A percentile compares a stretch with the other conserved stretches of the same genome.
Conservation (phyloP, 495 filamentous ascomycete genomes). For the Glonium stellatum region DNA sequence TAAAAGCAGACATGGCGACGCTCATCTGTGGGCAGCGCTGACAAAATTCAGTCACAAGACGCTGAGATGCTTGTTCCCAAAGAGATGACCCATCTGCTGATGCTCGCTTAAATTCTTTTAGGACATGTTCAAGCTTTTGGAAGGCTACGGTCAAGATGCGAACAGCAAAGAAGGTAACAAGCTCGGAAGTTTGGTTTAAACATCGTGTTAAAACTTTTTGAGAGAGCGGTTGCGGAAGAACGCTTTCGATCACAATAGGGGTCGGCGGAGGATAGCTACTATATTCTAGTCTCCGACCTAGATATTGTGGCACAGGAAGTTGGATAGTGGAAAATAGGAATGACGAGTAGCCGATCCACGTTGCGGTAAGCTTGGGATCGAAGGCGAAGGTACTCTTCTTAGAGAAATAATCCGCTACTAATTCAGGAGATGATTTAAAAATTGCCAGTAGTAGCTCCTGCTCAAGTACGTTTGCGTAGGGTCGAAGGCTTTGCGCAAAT, state of each 20-base stretch:
- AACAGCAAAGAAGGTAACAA: conserved; percentile 77
- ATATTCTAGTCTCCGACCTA: conserved; percentile 46
- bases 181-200: conserved; percentile 61
- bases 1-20: conserved; percentile 63
- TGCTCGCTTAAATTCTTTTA: conserved; percentile 49
- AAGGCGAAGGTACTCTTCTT: conserved; percentile 73
- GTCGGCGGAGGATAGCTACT: conserved; percentile 62
- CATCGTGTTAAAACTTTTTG: conserved; percentile 71
- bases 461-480: conserved; percentile 74
- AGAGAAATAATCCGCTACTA: conserved; percentile 77
- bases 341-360: conserved; percentile 89
- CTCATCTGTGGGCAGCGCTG: conserved; percentile 71
- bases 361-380: conserved; percentile 82
- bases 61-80: conserved; percentile 59
- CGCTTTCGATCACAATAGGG: conserved; percentile 69
- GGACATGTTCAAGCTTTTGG: conserved; percentile 60
- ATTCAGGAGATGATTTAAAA: conserved; percentile 72
- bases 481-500: conserved; percentile 72
- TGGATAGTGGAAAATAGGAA: conserved; percentile 74
- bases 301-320: conserved; percentile 61
- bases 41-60: conserved; percentile 67
- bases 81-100: conserved; percentile 36
- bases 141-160: conserved; percentile 71
- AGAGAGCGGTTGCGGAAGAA: conserved; percentile 75
- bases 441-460: conserved; percentile 72